Percentiles rank a stretch among this genome's conserved stretches.
Evolutionary conservation across 108 stramenopile species (phyloP).

Genomic region (Pseudonitzschia pungens): DNA sequence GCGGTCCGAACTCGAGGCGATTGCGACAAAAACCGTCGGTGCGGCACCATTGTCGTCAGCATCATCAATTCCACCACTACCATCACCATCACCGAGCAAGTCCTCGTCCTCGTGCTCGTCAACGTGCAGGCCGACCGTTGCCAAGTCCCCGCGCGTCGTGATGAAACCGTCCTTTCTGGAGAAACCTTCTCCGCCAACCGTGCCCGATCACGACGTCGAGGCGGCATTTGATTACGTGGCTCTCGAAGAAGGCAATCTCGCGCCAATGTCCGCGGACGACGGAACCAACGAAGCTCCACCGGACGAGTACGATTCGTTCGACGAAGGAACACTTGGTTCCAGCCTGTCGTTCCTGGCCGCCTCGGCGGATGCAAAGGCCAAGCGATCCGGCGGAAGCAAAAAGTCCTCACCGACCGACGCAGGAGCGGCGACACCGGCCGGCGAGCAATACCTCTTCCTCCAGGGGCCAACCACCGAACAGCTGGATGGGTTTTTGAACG

Average conservation of each 20-base stretch:
- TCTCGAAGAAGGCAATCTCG: conserved; percentile 40
- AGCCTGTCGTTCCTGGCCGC: conserved; percentile 16
- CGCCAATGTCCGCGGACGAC: background rate
- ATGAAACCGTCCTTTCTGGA: conserved; percentile 21
- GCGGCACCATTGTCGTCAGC: background rate
- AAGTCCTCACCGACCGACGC: background rate
- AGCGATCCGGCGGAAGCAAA: conserved; percentile 1
- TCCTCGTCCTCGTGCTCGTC: too few species aligned
- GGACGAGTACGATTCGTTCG: conserved; percentile 8
- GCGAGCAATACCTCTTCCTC: conserved; percentile 15
- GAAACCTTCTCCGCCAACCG: background rate
- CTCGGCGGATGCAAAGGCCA: background rate
- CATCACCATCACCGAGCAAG: too few species aligned
- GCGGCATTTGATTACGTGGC: conserved; percentile 42
- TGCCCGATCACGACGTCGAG: conserved; percentile 17
- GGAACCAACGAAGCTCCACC: background rate
- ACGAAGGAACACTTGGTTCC: background rate
- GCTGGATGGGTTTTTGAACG: conserved; percentile 25
- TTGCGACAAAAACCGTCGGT: background rate
- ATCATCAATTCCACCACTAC: too few species aligned
- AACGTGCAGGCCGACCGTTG: background rate
- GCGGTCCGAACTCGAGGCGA: conserved; percentile 6
- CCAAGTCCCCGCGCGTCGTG: background rate
- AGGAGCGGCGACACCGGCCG: background rate
- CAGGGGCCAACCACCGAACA: conserved; percentile 10